These are phyloP conservation scores for Candida tibetensis DNA, from an alignment of 805 yeast genomes.

Conservation along the genomic window DNA sequence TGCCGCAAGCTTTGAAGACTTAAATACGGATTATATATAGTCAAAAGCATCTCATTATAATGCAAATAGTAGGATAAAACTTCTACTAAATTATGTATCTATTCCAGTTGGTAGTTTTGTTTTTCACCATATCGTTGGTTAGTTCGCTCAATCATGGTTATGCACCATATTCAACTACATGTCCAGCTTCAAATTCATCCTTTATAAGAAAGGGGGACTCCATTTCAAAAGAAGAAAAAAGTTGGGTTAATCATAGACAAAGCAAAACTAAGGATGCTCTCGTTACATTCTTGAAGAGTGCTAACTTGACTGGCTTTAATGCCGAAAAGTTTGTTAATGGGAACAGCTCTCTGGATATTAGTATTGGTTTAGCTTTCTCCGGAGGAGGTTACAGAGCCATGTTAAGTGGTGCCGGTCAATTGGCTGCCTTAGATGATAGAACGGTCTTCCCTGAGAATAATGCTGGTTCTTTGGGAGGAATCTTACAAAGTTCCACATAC, in stretches of 20 bases:
- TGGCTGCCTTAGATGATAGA: conserved; percentile 75
- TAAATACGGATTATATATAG: too few species aligned
- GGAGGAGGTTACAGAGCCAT: conserved; percentile 45
- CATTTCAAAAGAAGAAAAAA: conserved; percentile 22
- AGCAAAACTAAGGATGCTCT: conserved; percentile 23
- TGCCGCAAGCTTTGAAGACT: too few species aligned
- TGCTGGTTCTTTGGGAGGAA: conserved; percentile 60
- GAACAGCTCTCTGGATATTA: conserved; percentile 9
- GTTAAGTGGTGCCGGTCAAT: conserved; percentile 79
- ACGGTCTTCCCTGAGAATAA: conserved; percentile 49
- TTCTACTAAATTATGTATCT: too few species aligned
- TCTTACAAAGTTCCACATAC: conserved; percentile 68
- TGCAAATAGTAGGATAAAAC: too few species aligned
- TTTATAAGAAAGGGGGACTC: conserved; percentile 26
- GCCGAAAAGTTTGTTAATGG: conserved; percentile 19
- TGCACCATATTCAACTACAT: conserved; percentile 29
- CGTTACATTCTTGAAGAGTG: conserved; percentile 18
- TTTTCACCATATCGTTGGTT: conserved; percentile 8
- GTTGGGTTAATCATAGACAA: conserved; percentile 25
- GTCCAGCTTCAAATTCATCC: conserved; percentile 19
- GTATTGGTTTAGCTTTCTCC: conserved; percentile 36
- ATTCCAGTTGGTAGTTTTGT: background rate
- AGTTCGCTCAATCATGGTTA: conserved; percentile 23
- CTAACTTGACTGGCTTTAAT: conserved; percentile 22
- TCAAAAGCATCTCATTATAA: too few species aligned